These are phyloP conservation scores for Drechslerella coelobrocha DNA, from an alignment of 2,329 filamentous ascomycete genomes.

Conservation along the genomic window DNA sequence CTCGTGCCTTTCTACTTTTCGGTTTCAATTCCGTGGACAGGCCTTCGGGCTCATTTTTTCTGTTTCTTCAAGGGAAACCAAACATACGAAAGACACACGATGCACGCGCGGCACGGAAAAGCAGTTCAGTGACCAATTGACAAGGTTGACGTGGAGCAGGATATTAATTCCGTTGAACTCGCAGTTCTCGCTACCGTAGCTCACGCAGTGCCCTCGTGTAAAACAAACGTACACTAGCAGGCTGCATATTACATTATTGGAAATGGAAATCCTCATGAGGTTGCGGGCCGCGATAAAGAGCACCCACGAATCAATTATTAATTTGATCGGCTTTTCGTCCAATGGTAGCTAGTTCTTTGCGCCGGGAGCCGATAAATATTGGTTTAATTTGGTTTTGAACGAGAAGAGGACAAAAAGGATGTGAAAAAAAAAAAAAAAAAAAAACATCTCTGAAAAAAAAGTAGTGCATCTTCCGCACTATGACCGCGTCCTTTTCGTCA, in stretches of 20 bases:
- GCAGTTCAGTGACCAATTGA: conserved; percentile 41
- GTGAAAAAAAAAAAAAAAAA: background rate
- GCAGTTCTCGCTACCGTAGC: background rate
- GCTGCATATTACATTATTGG: too few relatives aligned
- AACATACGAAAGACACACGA: conserved; percentile 26
- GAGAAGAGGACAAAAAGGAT: background rate
- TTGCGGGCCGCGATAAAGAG: background rate
- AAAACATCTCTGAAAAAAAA: background rate
- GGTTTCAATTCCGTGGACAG: conserved; percentile 13
- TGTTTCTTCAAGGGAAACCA: background rate
- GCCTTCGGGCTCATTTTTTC: background rate
- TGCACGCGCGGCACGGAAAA: conserved; percentile 51
- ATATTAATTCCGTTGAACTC: conserved; percentile 18
- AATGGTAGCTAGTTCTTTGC: conserved; percentile 12
- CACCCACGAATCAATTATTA: background rate
- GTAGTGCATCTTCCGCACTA: background rate
- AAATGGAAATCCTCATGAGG: background rate
- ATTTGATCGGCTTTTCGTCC: conserved; percentile 10
- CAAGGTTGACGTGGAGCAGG: conserved; percentile 47
- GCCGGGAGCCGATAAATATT: background rate
- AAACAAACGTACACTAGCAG: too few relatives aligned
- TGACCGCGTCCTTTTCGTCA: conserved; percentile 45
- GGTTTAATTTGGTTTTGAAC: background rate
- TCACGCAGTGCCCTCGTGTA: background rate
- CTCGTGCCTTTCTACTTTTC: background rate